Percentiles rank a stretch among this genome's conserved stretches.
phyloP scores from a whole-genome alignment of 225 moss, liverwort and hornwort genomes.

The Sphagnum tenellum region DNA sequence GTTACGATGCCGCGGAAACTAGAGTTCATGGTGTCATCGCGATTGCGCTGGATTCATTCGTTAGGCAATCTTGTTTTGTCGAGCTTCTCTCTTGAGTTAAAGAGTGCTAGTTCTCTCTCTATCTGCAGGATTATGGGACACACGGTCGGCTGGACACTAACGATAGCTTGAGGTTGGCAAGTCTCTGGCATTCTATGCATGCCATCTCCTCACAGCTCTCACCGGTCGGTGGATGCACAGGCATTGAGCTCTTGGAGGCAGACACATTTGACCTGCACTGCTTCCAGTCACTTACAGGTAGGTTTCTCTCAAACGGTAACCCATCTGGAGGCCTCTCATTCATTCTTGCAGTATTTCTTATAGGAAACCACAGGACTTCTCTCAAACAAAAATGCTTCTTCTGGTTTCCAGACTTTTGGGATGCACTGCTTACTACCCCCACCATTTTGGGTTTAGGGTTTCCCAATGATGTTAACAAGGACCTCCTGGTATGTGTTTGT shows the following conservation, averaged over 20 bases:
- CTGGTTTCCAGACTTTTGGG: not conserved
- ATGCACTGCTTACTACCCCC: too few relatives aligned
- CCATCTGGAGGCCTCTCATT: too few relatives aligned
- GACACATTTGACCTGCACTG: constrained; percentile 86
- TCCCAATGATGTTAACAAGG: not conserved
- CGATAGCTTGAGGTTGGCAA: constrained; percentile 89
- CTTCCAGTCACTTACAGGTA: constrained; percentile 90
- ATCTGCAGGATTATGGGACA: constrained; percentile 74
- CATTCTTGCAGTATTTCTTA: too few relatives aligned
- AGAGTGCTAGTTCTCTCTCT: not conserved
- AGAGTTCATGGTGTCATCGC: too few relatives aligned
- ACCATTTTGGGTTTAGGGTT: not conserved
- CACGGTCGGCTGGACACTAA: constrained; percentile 86
- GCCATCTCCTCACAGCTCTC: constrained; percentile 89
- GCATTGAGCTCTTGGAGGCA: constrained; percentile 82
- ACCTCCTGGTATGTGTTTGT: not conserved
- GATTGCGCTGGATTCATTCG: too few relatives aligned
- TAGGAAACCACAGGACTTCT: too few relatives aligned
- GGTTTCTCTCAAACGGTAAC: too few relatives aligned
- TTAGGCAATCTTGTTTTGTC: too few relatives aligned
- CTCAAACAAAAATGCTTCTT: too few relatives aligned
- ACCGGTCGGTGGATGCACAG: constrained; percentile 74
- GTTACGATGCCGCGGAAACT: too few relatives aligned
- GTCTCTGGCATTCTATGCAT: constrained; percentile 98
- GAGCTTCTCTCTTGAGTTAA: too few relatives aligned